phyloP scores from a whole-genome alignment of 352 stramenopile species.

The Pythium diclinum region DNA sequence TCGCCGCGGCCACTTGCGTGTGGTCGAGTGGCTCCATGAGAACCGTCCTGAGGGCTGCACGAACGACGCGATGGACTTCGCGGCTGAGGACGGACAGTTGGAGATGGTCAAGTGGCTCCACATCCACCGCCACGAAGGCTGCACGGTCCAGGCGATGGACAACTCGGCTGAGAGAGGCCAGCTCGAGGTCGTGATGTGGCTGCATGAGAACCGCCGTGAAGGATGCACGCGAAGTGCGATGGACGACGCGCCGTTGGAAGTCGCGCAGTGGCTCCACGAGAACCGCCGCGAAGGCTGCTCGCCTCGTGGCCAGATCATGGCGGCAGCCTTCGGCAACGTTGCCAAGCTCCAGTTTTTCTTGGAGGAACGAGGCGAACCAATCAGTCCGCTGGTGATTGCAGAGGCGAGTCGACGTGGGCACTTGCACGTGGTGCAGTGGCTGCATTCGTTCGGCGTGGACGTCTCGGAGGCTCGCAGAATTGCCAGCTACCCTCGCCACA shows the following conservation, averaged over 20 bases:
- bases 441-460: constrained; percentile 30
- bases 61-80: constrained; percentile 30
- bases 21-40: constrained; percentile 31
- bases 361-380: constrained; percentile 20
- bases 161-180: constrained; percentile 25
- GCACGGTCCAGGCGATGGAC: constrained; percentile 31
- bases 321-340: constrained; percentile 24
- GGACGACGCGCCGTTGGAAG: constrained; percentile 28
- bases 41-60: constrained; percentile 29
- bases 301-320: constrained; percentile 18
- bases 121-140: constrained; percentile 28
- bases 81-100: constrained; percentile 21
- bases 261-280: constrained; percentile 28
- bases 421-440: constrained; percentile 32
- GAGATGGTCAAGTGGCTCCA: constrained; percentile 32
- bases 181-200: constrained; percentile 31
- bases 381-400: constrained; percentile 22
- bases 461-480: constrained; percentile 19
- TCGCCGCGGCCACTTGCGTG: constrained; percentile 20
- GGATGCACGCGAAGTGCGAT: constrained; percentile 29
- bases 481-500: constrained; percentile 19
- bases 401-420: constrained; percentile 24
- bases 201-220: constrained; percentile 28
- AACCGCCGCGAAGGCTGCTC: constrained; percentile 28
- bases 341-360: constrained; percentile 31